These are phyloP conservation scores for Magnolia changhungtana DNA, from an alignment of 164 flowering plant genomes.

Conservation along the genomic window DNA sequence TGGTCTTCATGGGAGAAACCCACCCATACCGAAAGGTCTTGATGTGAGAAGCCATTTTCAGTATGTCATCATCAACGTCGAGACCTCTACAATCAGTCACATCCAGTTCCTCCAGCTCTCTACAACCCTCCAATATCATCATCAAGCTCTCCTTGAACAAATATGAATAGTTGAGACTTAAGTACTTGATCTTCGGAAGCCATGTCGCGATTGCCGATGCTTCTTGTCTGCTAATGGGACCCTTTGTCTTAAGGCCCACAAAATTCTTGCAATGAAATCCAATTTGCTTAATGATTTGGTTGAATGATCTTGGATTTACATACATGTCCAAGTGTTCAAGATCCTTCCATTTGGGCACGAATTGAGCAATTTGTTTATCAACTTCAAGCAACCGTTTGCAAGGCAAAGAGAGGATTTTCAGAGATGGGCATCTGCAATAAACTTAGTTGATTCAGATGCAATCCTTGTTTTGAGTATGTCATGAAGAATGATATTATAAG, in stretches of 20 bases:
- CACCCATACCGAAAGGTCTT: background rate
- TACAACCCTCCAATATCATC: constrained; percentile 16
- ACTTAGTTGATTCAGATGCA: too few relatives aligned
- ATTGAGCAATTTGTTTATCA: background rate
- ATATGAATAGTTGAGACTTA: background rate
- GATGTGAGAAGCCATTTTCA: constrained; percentile 9
- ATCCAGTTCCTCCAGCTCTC: constrained; percentile 5
- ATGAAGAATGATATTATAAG: too few relatives aligned
- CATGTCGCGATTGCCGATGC: constrained; percentile 2
- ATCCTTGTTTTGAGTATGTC: too few relatives aligned
- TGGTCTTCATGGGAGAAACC: too few relatives aligned
- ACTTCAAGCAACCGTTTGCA: background rate
- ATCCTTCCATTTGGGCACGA: constrained; percentile 6
- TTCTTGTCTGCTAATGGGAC: background rate
- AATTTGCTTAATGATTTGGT: background rate
- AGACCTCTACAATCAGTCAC: constrained; percentile 6
- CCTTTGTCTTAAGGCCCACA: background rate
- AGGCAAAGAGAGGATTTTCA: background rate
- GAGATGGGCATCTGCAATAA: background rate
- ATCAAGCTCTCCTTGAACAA: constrained; percentile 4
- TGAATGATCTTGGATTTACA: background rate
- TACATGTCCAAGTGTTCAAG: background rate
- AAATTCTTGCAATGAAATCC: constrained; percentile 10
- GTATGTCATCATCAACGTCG: constrained; percentile 11
- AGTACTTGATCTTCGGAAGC: constrained; percentile 7